A percentile compares a stretch with the other conserved stretches of the same genome.
These are phyloP conservation scores for Boletus subcaerulescens DNA, from an alignment of 768 basidiomycete species.

Conservation along the genomic window DNA sequence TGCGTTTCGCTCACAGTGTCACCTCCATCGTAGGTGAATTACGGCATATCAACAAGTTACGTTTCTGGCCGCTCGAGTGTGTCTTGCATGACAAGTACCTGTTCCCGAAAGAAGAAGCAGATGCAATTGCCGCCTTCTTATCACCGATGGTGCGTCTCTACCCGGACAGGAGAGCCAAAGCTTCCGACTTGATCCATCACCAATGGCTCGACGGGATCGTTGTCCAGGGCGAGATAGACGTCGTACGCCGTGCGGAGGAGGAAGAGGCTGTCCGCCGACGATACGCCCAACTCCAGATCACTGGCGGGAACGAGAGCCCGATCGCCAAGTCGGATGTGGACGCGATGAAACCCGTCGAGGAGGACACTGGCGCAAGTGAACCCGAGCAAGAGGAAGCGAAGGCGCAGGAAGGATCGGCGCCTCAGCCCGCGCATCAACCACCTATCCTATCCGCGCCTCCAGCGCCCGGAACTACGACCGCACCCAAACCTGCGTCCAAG, in stretches of 20 bases:
- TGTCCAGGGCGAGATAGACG: constrained; percentile 88
- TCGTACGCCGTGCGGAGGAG: constrained; percentile 63
- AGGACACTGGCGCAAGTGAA: constrained; percentile 20
- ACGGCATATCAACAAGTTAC: constrained; percentile 89
- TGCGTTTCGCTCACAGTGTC: constrained; percentile 8
- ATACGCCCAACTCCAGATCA: constrained; percentile 9
- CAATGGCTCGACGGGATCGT: constrained; percentile 82
- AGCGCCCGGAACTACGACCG: constrained; percentile 8
- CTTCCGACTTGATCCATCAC: constrained; percentile 82
- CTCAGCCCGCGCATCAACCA: constrained; percentile 21
- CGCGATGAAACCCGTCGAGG: constrained; percentile 79
- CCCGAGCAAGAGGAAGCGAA: neutral
- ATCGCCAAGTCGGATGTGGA: constrained; percentile 37
- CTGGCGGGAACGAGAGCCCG: constrained; percentile 6
- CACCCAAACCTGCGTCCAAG: constrained; percentile 15
- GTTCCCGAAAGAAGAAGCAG: constrained; percentile 80
- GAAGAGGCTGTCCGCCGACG: constrained; percentile 38
- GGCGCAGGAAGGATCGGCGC: neutral
- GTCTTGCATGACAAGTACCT: constrained; percentile 95
- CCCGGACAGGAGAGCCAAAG: constrained; percentile 86
- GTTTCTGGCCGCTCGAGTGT: constrained; percentile 82
- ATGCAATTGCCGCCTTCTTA: constrained; percentile 76
- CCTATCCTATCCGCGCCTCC: constrained; percentile 36
- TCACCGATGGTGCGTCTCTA: constrained; percentile 87
- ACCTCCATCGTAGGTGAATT: constrained; percentile 58